These are phyloP conservation scores for Sporothrix humicola DNA, from an alignment of 2,329 filamentous ascomycete genomes.

Conservation along the genomic window DNA sequence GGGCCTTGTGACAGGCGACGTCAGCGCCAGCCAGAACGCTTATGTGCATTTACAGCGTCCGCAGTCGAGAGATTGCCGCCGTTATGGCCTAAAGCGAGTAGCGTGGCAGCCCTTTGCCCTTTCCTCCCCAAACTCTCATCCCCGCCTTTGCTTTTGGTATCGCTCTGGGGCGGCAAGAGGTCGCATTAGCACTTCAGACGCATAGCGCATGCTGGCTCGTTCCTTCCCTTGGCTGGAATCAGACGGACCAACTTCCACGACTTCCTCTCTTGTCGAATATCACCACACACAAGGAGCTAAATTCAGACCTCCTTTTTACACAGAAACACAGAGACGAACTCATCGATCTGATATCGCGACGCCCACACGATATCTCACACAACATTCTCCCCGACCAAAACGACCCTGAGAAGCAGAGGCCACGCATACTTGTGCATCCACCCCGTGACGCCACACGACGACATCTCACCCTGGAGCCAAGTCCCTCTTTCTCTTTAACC, in stretches of 20 bases:
- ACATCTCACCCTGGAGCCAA: background rate
- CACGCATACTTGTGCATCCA: slow-evolving; percentile 4
- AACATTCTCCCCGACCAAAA: background rate
- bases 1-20: slow-evolving; percentile 11
- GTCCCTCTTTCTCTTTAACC: background rate
- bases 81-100: slow-evolving; percentile 19
- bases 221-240: slow-evolving; percentile 12
- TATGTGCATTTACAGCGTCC: slow-evolving; percentile 13
- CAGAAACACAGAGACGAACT: background rate
- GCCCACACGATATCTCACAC: background rate
- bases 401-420: background rate
- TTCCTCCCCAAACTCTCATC: background rate
- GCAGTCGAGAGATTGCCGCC: too few relatives aligned
- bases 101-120: slow-evolving; percentile 9
- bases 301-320: background rate
- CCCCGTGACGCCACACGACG: slow-evolving; percentile 9
- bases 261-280: background rate
- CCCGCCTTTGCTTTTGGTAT: background rate
- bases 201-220: background rate
- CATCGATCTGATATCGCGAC: background rate
- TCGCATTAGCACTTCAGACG: background rate
- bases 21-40: background rate
- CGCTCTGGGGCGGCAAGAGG: slow-evolving; percentile 15
- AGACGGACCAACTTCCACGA: background rate
- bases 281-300: background rate